Evolutionary conservation across 2,329 filamentous ascomycete species (phyloP), one percentile per base, ranked within the genome.

Genomic region (Ceratocystis cubensis): DNA sequence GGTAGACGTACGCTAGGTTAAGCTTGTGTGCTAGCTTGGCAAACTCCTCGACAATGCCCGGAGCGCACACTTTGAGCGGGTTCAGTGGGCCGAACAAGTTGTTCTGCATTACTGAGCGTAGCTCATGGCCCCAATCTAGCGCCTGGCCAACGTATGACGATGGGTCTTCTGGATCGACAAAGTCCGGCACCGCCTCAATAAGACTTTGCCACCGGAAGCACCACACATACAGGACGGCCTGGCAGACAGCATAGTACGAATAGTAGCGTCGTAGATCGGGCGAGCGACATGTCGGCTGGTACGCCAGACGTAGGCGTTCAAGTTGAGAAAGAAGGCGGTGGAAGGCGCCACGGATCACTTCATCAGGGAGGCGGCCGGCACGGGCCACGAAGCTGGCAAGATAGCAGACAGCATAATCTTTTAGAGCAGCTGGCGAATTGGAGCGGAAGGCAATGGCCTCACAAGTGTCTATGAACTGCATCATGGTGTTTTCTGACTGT

Each of bases 121-220:
- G 83, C 28, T 84, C 84, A 7, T 85, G 81, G 64, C 88, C 83
- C 88, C 94, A 97, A 50, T 83, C 81, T 53, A 96, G 84, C 67
- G 95, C 89, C 70, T 88, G 85, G 2, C 86, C 82, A 20, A 85
- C 76, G 70, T 84, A 86, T 1, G 82, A 83, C 0, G 80, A 77
- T 10, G 80, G 78, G 68, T 87, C 84, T 67, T 84, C 88, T 69
- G 78, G 83, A 76, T 84, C 88, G 67, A 83, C 82, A 69, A 76
- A 79, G 68, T 85, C 81, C 1, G 83, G 79, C 2, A 82, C 82
- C 1, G 83, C 81, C 22, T 83, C 79, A 66, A 90, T 88, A 61
- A 99, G 80, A 72, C 97, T 93, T 69, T 91, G 88, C 94, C 94
- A 99, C 66, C 94, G 87, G 80, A 99, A 99, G 79, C 94, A 99